phyloP scores from a whole-genome alignment of 371 early-diverging fungal species.

The Dichotomocladium elegans region DNA sequence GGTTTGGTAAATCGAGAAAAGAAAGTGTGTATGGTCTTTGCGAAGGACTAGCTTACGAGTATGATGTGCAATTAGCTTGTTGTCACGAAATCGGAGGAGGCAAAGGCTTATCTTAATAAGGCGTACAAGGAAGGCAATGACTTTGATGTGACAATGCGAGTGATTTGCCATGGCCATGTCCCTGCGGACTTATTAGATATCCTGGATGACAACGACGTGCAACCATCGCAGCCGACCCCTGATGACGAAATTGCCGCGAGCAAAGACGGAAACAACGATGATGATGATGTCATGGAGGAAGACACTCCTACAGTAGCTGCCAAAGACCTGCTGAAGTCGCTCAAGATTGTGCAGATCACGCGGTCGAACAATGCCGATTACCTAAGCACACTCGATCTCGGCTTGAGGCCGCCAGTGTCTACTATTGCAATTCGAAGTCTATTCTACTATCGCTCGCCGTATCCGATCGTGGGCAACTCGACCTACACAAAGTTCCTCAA shows the following conservation, averaged over 20 bases:
- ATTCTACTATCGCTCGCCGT: conserved; percentile 30
- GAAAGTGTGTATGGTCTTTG: background rate
- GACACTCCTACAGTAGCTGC: conserved; percentile 6
- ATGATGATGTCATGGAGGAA: conserved; percentile 12
- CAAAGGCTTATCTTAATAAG: conserved; percentile 19
- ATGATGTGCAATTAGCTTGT: conserved; percentile 29
- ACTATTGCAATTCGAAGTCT: conserved; percentile 36
- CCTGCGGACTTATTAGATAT: conserved; percentile 8
- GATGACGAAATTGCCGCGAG: background rate
- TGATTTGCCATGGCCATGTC: conserved; percentile 45
- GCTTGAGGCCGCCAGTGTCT: conserved; percentile 27
- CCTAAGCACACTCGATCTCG: conserved; percentile 38
- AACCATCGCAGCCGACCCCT: background rate
- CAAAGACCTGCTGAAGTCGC: conserved; percentile 3
- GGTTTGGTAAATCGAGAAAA: conserved; percentile 48
- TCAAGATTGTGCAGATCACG: conserved; percentile 27
- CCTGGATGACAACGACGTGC: conserved; percentile 1
- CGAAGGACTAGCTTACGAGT: background rate
- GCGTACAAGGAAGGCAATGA: conserved; percentile 22
- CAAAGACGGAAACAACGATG: background rate
- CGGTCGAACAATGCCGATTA: conserved; percentile 46
- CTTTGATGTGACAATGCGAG: conserved; percentile 32
- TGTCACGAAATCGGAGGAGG: conserved; percentile 39
- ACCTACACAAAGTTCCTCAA: conserved; percentile 49
- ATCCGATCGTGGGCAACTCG: conserved; percentile 67